These are phyloP conservation scores for Globisporangium takayamanum DNA, from an alignment of 352 stramenopile species.

Conservation along the genomic window DNA sequence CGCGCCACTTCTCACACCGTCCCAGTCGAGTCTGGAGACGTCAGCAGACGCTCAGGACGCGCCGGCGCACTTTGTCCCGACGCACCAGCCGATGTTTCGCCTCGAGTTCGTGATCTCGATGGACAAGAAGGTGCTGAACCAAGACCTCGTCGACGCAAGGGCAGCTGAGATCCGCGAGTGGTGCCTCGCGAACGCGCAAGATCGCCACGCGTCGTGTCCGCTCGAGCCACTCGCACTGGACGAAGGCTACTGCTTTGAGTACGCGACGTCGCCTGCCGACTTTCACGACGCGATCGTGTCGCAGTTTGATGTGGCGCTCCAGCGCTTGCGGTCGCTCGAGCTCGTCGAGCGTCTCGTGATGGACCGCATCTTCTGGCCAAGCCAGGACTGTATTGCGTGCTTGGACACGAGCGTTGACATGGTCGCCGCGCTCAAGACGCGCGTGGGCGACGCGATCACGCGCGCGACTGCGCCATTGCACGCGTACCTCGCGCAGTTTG, in stretches of 20 bases:
- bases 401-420: constrained; percentile 65
- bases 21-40: background rate
- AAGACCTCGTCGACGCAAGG: constrained; percentile 41
- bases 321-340: constrained; percentile 79
- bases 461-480: constrained; percentile 48
- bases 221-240: constrained; percentile 36
- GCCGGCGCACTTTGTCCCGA: constrained; percentile 2
- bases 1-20: background rate
- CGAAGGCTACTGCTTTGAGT: constrained; percentile 70
- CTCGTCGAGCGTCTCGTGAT: constrained; percentile 92
- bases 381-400: constrained; percentile 87
- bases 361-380: constrained; percentile 93
- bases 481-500: constrained; percentile 77
- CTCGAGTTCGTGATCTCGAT: constrained; percentile 65
- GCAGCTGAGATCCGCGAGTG: constrained; percentile 57
- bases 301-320: constrained; percentile 81
- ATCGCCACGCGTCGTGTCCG: constrained; percentile 45
- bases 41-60: too few species aligned
- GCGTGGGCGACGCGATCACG: constrained; percentile 41
- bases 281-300: constrained; percentile 65
- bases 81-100: constrained; percentile 65
- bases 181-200: constrained; percentile 41
- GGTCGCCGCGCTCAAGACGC: constrained; percentile 40
- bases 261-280: constrained; percentile 48
- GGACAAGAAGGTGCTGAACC: constrained; percentile 50